Base-by-base conservation (phyloP, 352 stramenopile genomes). In the Phytophthora sansomeana region DNA sequence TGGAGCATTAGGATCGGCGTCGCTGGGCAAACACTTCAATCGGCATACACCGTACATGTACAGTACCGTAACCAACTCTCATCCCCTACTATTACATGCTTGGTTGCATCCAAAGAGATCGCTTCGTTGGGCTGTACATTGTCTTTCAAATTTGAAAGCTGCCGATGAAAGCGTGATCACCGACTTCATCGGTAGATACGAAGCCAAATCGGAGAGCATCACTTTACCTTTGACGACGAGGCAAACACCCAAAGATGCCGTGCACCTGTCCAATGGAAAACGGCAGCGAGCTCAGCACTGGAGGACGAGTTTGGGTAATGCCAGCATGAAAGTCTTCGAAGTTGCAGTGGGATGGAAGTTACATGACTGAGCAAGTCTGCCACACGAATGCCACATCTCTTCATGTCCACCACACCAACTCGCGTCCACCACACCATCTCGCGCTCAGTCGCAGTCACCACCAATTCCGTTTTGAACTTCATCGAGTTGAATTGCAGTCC, bases 181-280 rank as follows among this genome's bases (percentile, higher is more conserved):
- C 26, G 91, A 95, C n/a, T n/a, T n/a, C 69, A 98, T 98, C 3
- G 98, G 98, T 44, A 99, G 71, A 63, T 99, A 96, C 60, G 97
- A 97, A 17, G 98, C 96, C 26, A 98, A 89, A 0, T 84, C 85
- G 5, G 97, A 97, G 30, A 99, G 81, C 68, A 88, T 89, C 39
- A 98, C 85, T 54, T 87, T 90, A 0, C 96, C 97, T 62, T 99
- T 89, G 10, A 97, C 62, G 6, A 99, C 88, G 33, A 99, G 86
- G 16, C 86, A 91, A 1, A 92, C 32, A 6, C 97, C 97, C 0
- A 99, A 81, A 8, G 91, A 52, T 0, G 93, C 89, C 0, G 97
- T 99, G 97, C 1, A 99, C 97, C 67, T 98, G 96, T 5, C 97
- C 97, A 21, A 99, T 98, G 17, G 97, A 95, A 76, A 99, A 99